These are phyloP conservation scores for Monosporozyma servazzii DNA, from an alignment of 805 yeast species.

Conservation along the genomic window DNA sequence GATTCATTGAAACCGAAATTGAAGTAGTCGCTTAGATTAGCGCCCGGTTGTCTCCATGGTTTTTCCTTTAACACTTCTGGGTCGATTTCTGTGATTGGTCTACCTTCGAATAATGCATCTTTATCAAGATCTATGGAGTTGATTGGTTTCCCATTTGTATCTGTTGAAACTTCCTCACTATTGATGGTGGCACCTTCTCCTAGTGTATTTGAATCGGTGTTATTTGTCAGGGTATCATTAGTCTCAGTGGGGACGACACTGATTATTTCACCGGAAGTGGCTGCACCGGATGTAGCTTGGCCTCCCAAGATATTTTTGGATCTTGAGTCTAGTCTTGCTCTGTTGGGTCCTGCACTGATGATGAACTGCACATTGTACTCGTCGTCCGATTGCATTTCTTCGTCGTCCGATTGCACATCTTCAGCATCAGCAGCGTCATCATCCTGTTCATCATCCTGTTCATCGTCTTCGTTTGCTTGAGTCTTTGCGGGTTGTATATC, in stretches of 20 bases:
- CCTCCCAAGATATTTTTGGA: conserved; percentile 6
- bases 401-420: too few relatives aligned
- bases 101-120: conserved; percentile 49
- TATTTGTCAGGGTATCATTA: conserved; percentile 1
- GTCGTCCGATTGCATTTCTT: too few relatives aligned
- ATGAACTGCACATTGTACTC: conserved; percentile 72
- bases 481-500: not conserved
- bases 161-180: not conserved
- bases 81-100: conserved; percentile 72
- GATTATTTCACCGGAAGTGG: not conserved
- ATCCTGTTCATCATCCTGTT: not conserved
- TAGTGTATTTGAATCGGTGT: conserved; percentile 7
- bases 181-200: conserved; percentile 3
- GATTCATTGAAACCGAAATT: conserved; percentile 95
- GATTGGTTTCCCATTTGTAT: not conserved
- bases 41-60: conserved; percentile 98
- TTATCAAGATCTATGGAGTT: conserved; percentile 27
- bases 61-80: conserved; percentile 79
- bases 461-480: not conserved
- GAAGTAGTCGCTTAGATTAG: conserved; percentile 88
- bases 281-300: conserved; percentile 11
- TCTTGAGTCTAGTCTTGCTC: conserved; percentile 20
- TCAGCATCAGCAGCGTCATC: too few relatives aligned
- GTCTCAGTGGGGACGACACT: conserved; percentile 14
- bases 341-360: conserved; percentile 40